phyloP scores from a whole-genome alignment of 176 grass and related monocot genomes.

The Pharus latifolius region DNA sequence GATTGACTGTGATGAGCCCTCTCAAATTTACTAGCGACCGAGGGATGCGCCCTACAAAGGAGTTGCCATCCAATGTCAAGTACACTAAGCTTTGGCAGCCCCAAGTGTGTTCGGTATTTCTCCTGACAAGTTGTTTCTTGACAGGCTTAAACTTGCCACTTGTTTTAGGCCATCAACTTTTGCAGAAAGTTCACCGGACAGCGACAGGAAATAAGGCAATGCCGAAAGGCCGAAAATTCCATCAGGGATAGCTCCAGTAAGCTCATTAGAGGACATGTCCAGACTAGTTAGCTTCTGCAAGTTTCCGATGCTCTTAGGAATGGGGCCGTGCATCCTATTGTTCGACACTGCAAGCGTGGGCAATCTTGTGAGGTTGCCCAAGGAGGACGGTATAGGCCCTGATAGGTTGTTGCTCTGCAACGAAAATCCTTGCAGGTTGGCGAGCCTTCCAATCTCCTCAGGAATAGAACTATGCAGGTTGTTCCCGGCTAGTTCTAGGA shows the following conservation, averaged over 20 bases:
- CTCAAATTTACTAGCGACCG: not conserved
- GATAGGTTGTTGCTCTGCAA: not conserved
- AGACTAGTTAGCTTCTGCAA: not conserved
- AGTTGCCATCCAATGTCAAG: slow-evolving; percentile 7
- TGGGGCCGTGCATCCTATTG: slow-evolving; percentile 13
- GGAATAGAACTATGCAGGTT: slow-evolving; percentile 21
- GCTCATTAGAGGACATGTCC: not conserved
- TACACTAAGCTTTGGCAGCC: slow-evolving; percentile 20
- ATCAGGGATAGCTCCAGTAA: slow-evolving; percentile 13
- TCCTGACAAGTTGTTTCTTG: slow-evolving; percentile 18
- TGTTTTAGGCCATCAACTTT: slow-evolving; percentile 15
- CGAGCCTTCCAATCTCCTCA: slow-evolving; percentile 4
- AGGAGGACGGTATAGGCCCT: slow-evolving; percentile 12
- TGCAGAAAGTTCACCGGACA: slow-evolving; percentile 12
- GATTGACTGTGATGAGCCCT: slow-evolving; percentile 12
- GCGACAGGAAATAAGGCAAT: not conserved
- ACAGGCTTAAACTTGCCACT: not conserved
- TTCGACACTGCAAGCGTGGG: not conserved
- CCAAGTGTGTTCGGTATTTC: slow-evolving; percentile 10
- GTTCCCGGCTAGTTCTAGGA: not conserved
- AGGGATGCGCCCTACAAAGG: slow-evolving; percentile 21
- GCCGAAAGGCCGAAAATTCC: slow-evolving; percentile 20
- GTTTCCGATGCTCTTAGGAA: slow-evolving; percentile 21
- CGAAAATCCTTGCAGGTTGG: not conserved
- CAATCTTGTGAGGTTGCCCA: slow-evolving; percentile 35